Conservation (phyloP, 202 grass and related monocot genomes). For the Zoysia matrella region DNA sequence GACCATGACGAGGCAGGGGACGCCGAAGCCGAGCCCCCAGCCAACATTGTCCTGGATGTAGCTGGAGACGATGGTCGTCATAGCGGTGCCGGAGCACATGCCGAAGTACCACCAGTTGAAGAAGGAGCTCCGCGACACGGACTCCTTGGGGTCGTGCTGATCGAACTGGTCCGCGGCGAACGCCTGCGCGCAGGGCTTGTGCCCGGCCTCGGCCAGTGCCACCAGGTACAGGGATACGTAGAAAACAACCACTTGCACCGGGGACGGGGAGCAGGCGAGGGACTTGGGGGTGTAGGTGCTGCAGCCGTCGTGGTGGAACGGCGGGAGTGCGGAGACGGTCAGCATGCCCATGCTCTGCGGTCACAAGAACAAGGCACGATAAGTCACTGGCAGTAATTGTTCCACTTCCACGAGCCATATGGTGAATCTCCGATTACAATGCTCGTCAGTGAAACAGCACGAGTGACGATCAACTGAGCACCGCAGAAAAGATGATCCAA, state of each 20-base stretch:
- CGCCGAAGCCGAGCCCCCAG: slow-evolving; percentile 87
- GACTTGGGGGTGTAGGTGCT: not conserved
- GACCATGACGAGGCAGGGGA: slow-evolving; percentile 72
- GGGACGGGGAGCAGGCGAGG: slow-evolving; percentile 26
- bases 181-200: slow-evolving; percentile 86
- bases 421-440: not conserved
- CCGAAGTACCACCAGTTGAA: slow-evolving; percentile 69
- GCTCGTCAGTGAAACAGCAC: not conserved
- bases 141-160: slow-evolving; percentile 63
- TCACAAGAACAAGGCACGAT: not conserved
- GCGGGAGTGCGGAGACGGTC: slow-evolving; percentile 56
- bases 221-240: slow-evolving; percentile 74
- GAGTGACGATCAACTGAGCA: not conserved
- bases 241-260: slow-evolving; percentile 44
- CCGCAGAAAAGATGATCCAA: not conserved
- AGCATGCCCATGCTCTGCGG: slow-evolving; percentile 76
- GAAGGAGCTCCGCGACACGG: slow-evolving; percentile 16
- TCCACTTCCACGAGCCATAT: no score
- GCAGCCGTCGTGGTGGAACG: slow-evolving; percentile 43
- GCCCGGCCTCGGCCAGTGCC: slow-evolving; percentile 72
- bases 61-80: slow-evolving; percentile 49
- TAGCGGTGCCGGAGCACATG: slow-evolving; percentile 51
- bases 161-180: slow-evolving; percentile 92
- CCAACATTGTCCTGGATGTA: slow-evolving; percentile 90
- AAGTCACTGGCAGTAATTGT: not conserved